These are phyloP conservation scores for Kandelia obovata DNA, from an alignment of 345 rosid species.

Conservation along the genomic window DNA sequence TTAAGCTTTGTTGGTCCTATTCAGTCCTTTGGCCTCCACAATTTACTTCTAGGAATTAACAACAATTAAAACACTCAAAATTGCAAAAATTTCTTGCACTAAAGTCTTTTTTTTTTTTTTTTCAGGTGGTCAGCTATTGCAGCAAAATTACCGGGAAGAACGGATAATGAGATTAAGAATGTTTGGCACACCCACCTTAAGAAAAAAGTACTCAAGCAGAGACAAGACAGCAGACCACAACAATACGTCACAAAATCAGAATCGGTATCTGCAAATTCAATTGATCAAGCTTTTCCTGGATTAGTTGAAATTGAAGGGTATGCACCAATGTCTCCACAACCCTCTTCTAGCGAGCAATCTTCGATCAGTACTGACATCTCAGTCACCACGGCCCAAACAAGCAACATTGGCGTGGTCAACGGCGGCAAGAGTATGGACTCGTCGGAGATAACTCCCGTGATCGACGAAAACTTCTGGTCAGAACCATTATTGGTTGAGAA, in stretches of 20 bases:
- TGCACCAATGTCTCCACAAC: constrained; percentile 39
- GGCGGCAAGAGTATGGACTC: constrained; percentile 17
- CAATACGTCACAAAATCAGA: constrained; percentile 18
- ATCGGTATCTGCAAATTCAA: constrained; percentile 15
- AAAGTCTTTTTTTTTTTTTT: not conserved
- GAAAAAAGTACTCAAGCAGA: constrained; percentile 47
- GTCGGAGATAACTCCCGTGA: constrained; percentile 40
- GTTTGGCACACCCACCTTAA: constrained; percentile 94
- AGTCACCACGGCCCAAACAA: constrained; percentile 19
- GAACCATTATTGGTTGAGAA: constrained; percentile 27
- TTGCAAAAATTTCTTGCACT: not conserved
- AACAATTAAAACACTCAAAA: not conserved
- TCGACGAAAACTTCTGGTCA: constrained; percentile 67
- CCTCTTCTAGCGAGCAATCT: constrained; percentile 50
- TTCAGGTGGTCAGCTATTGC: constrained; percentile 92
- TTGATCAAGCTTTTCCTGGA: not conserved
- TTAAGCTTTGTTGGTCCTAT: no score
- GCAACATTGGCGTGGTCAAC: constrained; percentile 12
- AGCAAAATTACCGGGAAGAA: constrained; percentile 72
- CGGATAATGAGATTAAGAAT: constrained; percentile 88
- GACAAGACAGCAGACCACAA: constrained; percentile 26
- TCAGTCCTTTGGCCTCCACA: no score
- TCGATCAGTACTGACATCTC: constrained; percentile 29
- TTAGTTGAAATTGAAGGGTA: not conserved
- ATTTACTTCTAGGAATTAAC: no score